A percentile compares a stretch with the other conserved stretches of the same genome.
These are phyloP conservation scores for Mycena latifolia DNA, from an alignment of 768 basidiomycete genomes.

Conservation along the genomic window DNA sequence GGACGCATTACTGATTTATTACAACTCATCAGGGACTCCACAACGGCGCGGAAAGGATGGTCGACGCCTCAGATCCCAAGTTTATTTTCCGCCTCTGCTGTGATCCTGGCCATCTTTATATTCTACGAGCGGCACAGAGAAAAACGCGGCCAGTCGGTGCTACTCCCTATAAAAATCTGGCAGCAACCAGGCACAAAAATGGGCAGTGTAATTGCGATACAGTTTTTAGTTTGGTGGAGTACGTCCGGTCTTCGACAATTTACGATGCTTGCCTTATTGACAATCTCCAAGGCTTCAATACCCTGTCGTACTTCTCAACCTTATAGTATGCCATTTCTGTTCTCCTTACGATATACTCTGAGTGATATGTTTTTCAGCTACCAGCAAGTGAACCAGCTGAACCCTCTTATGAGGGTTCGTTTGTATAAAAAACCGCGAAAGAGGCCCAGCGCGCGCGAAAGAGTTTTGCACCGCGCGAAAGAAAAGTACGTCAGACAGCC, in stretches of 20 bases:
- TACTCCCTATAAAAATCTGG: slow-evolving; percentile 50
- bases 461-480: no score
- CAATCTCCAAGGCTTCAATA: slow-evolving; percentile 44
- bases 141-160: slow-evolving; percentile 39
- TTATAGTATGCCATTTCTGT: slow-evolving; percentile 40
- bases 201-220: slow-evolving; percentile 42
- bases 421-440: no score
- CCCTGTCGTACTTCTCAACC: slow-evolving; percentile 46
- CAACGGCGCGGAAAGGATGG: slow-evolving; percentile 46
- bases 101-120: slow-evolving; percentile 43
- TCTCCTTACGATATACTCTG: background rate
- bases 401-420: no score
- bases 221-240: slow-evolving; percentile 47
- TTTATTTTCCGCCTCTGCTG: slow-evolving; percentile 40
- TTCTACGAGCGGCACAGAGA: slow-evolving; percentile 48
- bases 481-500: no score
- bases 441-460: no score
- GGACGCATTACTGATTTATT: background rate
- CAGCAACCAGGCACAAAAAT: slow-evolving; percentile 45
- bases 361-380: slow-evolving; percentile 37
- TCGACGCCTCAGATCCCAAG: slow-evolving; percentile 47
- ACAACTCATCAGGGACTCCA: slow-evolving; percentile 44
- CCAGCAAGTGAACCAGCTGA: slow-evolving; percentile 45
- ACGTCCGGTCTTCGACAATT: background rate
- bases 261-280: background rate